Evolutionary conservation across 2,329 filamentous ascomycete species (phyloP), one percentile per base, ranked within the genome.

Genomic region (Venturia asperata): DNA sequence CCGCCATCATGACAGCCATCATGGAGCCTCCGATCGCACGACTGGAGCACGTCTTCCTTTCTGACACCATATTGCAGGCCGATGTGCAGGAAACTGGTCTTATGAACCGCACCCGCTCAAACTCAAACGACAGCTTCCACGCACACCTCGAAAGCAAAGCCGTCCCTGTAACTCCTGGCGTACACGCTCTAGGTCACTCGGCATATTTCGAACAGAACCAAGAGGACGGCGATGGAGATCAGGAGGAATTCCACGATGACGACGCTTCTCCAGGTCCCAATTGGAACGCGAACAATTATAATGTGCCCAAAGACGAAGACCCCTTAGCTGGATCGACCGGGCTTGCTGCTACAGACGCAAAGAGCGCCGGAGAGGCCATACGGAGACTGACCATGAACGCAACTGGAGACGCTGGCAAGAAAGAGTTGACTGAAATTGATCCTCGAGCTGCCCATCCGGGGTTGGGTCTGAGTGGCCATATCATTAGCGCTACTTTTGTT

Each of bases 401-500:
- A 2, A 43, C n/a, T 27, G 60, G 5, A 45, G 60, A 61, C 37
- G 37, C 60, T 42, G 52, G 52, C 24, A 58, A 37, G 52, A 58
- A 58, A 15, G 52, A 58, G 17, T 37, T 58, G 52, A 58, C 4
- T 7, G 43, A 62, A 13, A 34, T 80, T 24, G 82, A 86, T 68
- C 83, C 84, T 34, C 78, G 80, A 61, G 76, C 79, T 61, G 80
- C 83, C 42, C 81, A 87, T 70, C 82, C 84, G 7, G 79, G 78
- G 17, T 76, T 88, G 37, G 79, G 81, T 55, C 77, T 88, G 62
- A 86, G 82, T 66, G 85, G 85, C 21, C 80, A 82, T 66, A 77
- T 88, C 68, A 87, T 88, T 72, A 87, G 84, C 69, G 85, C 83
- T 27, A 82, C 83, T 15, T 86, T 86, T 68, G 84, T 82, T 68